Base-by-base conservation (phyloP, 352 stramenopile genomes). In the Globisporangium uncinulatum region DNA sequence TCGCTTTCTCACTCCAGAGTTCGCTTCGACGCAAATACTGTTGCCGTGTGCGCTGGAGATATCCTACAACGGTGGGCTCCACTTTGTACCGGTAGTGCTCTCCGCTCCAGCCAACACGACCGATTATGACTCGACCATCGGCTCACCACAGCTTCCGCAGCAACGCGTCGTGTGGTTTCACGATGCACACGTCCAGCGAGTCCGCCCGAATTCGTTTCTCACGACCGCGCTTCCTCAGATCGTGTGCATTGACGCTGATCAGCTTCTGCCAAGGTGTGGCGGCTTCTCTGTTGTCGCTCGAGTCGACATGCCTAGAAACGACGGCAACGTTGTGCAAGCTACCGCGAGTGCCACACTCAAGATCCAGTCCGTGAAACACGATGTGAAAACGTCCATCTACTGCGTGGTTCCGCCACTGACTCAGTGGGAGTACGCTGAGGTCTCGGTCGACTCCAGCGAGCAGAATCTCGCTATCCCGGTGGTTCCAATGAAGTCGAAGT, bases 121-220 rank as follows among this genome's bases (percentile, higher is more conserved):
- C 8, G 21, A 42, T 32, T 49, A n/a, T 8, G 49, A 57, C 34
- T 13, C 14, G 29, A 6, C 44, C 19, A 36, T 29, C 14, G 20
- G 46, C 10, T 21, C 6, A 44, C 6, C 7, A 15, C 51, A 14
- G 3, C 36, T 17, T 7, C 37, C 24, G 15, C 62, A 63, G 1
- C 61, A 76, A 9, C 63, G 83, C 20, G 21, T 79, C 39, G 60
- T 86, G 15, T 80, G 61, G 45, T 75, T 67, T 20, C 81, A 91
- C 34, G 59, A 80, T 2, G 75, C 70, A 1, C 52, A 61, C 17
- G 49, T 89, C 0, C 47, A 62, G 14, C 67, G 74, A 14, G 57
- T 71, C 14, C 63, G 44, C 1, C 81, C 81, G 9, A 91, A 91
- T 51, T 85, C 76, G 15, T 81, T 87, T 50, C 59, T 83, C 8